A percentile compares a stretch with the other conserved stretches of the same genome.
Conservation (phyloP, 495 filamentous ascomycete species). For the Neurospora hispaniola region DNA sequence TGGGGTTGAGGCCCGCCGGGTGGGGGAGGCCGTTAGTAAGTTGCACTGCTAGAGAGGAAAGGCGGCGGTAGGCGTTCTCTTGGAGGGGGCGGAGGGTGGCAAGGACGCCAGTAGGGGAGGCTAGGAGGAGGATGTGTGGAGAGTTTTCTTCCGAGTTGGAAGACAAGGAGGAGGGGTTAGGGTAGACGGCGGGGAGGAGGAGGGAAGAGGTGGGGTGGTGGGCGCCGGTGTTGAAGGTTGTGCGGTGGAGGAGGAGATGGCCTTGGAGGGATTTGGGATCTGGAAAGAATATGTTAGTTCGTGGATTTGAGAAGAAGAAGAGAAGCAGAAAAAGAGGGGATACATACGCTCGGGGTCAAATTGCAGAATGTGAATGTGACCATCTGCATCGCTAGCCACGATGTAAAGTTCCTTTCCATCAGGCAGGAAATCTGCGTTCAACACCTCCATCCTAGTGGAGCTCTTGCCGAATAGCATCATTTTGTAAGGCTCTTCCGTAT, state of each 20-base stretch:
- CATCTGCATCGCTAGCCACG: slow-evolving; percentile 73
- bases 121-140: slow-evolving; percentile 57
- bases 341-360: slow-evolving; percentile 78
- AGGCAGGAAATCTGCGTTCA: slow-evolving; percentile 80
- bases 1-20: slow-evolving; percentile 69
- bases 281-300: slow-evolving; percentile 28
- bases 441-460: slow-evolving; percentile 59
- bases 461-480: slow-evolving; percentile 91
- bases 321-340: neutral
- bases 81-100: slow-evolving; percentile 66
- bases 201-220: slow-evolving; percentile 63
- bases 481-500: slow-evolving; percentile 88
- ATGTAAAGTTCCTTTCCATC: slow-evolving; percentile 75
- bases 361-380: slow-evolving; percentile 76
- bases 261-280: slow-evolving; percentile 91
- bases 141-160: slow-evolving; percentile 14
- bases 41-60: slow-evolving; percentile 73
- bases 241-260: slow-evolving; percentile 71
- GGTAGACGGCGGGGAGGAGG: slow-evolving; percentile 54
- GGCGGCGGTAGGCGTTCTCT: slow-evolving; percentile 71
- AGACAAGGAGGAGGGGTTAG: slow-evolving; percentile 14
- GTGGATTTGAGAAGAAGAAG: neutral
- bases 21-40: slow-evolving; percentile 66
- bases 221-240: slow-evolving; percentile 72
- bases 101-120: slow-evolving; percentile 62